Base-by-base conservation (phyloP, 768 basidiomycete species). In the Termitomyces sp. region DNA sequence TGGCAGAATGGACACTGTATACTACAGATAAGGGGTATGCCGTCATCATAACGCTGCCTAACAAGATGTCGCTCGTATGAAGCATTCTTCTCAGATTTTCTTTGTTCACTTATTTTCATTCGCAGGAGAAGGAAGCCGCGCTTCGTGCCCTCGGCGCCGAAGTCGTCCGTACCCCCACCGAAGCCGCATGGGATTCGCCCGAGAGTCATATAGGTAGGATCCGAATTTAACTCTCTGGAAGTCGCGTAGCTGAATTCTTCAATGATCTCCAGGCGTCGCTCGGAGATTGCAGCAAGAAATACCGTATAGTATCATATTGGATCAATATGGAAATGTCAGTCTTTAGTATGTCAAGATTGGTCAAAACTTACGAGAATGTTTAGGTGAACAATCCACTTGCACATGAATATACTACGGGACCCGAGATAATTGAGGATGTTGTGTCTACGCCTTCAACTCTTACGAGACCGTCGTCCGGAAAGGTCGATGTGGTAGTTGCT, bases 131-230 rank as follows among this genome's bases (percentile, higher is more conserved):
- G 71, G 94, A 94, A 73, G 91, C 91, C 1, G 81, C 91, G 23
- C 78, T 99, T 28, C 86, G 91, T 40, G 93, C 94, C 0, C 80
- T 98, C 10, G 96, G 97, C 3, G 97, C 97, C 2, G 89, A 94
- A 68, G 94, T 99, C 52, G 78, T 98, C 54, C 89, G 97, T 49
- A 98, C 97, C 4, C 96, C 96, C 4, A 93, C 85, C 11, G 88
- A 88, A 54, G 93, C 90, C 1, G 82, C 90, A 5, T 96, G 85
- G 84, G 89, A 97, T 66, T 85, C 93, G 2, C 88, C 90, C 16
- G 88, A 93, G 43, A 91, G 89, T 60, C 91, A 97, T 68, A 89
- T 98, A 83, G 91, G 92, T 91, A 83, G 79, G 78, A 72, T 76
- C 66, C 66, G 60, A 50, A 63, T 59, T 67, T 58, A 21, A 39